Evolutionary conservation across 306 rosid species (phyloP), one percentile per base, ranked within the genome.

Genomic region (Chamaecrista fasciculata): DNA sequence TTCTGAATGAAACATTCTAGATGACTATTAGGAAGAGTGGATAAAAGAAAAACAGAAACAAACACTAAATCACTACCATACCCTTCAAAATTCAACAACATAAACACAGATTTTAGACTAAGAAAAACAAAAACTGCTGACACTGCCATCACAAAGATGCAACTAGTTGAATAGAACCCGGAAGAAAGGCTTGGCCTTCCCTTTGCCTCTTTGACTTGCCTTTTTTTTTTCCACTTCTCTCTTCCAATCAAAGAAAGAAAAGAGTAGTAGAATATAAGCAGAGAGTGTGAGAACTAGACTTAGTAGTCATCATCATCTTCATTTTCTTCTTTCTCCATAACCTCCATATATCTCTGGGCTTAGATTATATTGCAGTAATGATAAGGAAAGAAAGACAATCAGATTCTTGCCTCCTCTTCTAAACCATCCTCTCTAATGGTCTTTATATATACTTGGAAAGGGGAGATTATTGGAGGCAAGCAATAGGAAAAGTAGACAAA

Each of bases 141-240:
- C 39, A 69, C 56, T 69, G 44, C 23, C 15, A 76, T 66, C 60
- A 60, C 57, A 59, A 34, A 69, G 51, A 34, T 59, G 26, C 69
- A 72, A 65, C 53, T 23, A 39, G 61, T 11, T 50, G 73, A 76
- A 57, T 48, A 18, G 69, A 71, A 86, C 20, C 86, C 69, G 81
- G 86, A 85, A 85, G 89, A 88, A 88, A 86, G 96, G 90, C 92
- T 70, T 86, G 36, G 84, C 96, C 92, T 86, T 73, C 96, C 92
- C 87, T 84, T 58, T 84, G 96, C 92, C 90, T 74, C 40, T 46
- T 52, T 82, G 92, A 86, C 81, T 89, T 89, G 96, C 96, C 96
- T 73, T 77, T 11, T 72, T 64, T 11, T n/a, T 33, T 33, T 33
- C 75, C 57, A 44, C 73, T 64, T 48, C 82, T 70, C 82, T 53